Conservation (phyloP, 371 early-diverging fungal genomes). For the Mortierella sp. region DNA sequence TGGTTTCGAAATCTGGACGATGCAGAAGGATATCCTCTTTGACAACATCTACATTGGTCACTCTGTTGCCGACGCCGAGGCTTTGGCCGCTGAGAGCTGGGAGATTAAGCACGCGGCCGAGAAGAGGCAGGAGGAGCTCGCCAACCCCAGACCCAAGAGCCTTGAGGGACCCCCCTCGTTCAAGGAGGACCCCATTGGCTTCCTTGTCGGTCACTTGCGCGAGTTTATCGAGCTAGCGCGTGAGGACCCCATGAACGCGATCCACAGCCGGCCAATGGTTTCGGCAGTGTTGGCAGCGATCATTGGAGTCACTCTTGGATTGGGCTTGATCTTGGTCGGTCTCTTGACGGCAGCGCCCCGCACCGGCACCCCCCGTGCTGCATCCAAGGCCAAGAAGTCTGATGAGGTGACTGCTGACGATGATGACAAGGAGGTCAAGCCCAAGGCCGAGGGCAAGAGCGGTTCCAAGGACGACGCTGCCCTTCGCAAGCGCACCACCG, state of each 20-base stretch:
- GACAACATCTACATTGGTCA: conserved; percentile 93
- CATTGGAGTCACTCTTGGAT: conserved; percentile 50
- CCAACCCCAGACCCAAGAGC: conserved; percentile 49
- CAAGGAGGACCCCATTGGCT: conserved; percentile 55
- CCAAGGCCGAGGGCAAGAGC: conserved; percentile 7
- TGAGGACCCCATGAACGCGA: conserved; percentile 65
- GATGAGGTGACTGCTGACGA: conserved; percentile 59
- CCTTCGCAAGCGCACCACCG: conserved; percentile 33
- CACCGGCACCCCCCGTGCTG: conserved; percentile 15
- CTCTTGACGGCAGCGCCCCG: conserved; percentile 51
- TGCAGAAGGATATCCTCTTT: conserved; percentile 93
- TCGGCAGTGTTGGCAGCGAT: conserved; percentile 60
- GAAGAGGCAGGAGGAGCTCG: conserved; percentile 67
- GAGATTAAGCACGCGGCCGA: conserved; percentile 72
- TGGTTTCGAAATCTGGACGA: conserved; percentile 98
- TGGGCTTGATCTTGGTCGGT: conserved; percentile 57
- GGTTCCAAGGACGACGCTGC: conserved; percentile 20
- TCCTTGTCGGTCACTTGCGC: conserved; percentile 45
- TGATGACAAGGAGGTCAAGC: conserved; percentile 11
- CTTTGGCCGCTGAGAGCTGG: conserved; percentile 73
- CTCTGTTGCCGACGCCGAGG: conserved; percentile 76
- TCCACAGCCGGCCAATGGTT: conserved; percentile 64
- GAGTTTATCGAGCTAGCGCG: conserved; percentile 60
- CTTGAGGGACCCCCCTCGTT: conserved; percentile 28
- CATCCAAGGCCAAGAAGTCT: conserved; percentile 59